Percentiles rank a stretch among this genome's conserved stretches.
Evolutionary conservation across 495 filamentous ascomycete genomes (phyloP).

Genomic region (Xanthoparmelia taractica): DNA sequence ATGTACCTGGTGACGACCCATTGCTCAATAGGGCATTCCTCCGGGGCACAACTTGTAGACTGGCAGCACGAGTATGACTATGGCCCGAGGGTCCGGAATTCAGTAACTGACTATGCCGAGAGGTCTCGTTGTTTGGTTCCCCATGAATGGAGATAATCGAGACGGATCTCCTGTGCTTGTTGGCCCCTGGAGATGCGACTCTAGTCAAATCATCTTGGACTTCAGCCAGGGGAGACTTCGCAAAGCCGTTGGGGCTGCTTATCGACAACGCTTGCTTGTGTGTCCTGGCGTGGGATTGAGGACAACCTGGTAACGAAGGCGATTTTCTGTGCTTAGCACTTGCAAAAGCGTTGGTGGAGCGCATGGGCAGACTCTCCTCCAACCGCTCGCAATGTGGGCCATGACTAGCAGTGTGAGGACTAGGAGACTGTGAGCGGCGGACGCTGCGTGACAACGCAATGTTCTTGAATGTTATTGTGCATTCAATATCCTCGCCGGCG

Average conservation of each 20-base stretch:
- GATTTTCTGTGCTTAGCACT: slow-evolving; percentile 7
- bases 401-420: slow-evolving; percentile 9
- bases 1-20: slow-evolving; percentile 14
- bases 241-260: slow-evolving; percentile 15
- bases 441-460: slow-evolving; percentile 45
- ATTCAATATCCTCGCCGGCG: slow-evolving; percentile 88
- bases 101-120: slow-evolving; percentile 23
- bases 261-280: slow-evolving; percentile 39
- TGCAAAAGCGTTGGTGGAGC: not conserved
- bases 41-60: slow-evolving; percentile 67
- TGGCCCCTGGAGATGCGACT: slow-evolving; percentile 19
- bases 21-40: slow-evolving; percentile 38
- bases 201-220: not conserved
- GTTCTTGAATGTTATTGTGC: slow-evolving; percentile 94
- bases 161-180: slow-evolving; percentile 68
- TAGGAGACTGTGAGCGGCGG: slow-evolving; percentile 31
- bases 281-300: slow-evolving; percentile 32
- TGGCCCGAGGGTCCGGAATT: slow-evolving; percentile 44
- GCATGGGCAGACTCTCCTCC: slow-evolving; percentile 22
- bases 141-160: slow-evolving; percentile 92
- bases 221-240: not conserved
- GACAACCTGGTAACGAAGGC: slow-evolving; percentile 11
- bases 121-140: slow-evolving; percentile 43
- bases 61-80: slow-evolving; percentile 73
- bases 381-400: slow-evolving; percentile 21